These are phyloP conservation scores for Lanmaoa rubissima DNA, from an alignment of 768 basidiomycete genomes.

Conservation along the genomic window DNA sequence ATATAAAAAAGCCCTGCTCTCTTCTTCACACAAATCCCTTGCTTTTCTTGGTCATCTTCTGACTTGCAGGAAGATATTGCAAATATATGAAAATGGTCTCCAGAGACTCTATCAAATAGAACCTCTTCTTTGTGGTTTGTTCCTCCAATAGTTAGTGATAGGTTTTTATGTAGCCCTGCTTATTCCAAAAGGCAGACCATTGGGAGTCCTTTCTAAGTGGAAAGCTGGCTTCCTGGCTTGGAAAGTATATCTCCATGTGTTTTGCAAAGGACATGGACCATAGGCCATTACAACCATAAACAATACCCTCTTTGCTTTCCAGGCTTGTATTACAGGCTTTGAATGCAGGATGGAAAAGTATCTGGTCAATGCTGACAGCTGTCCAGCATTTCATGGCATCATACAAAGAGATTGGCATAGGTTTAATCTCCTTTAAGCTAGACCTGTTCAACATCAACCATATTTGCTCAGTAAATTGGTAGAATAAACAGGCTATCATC, in stretches of 20 bases:
- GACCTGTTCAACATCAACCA: no score
- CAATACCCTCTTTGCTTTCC: background rate
- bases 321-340: background rate
- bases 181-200: background rate
- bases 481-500: background rate
- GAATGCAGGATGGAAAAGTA: background rate
- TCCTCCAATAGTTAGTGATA: background rate
- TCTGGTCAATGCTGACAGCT: background rate
- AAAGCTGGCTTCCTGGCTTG: rapidly evolving
- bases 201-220: background rate
- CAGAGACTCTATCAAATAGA: background rate
- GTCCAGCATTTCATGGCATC: background rate
- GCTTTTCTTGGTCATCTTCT: background rate
- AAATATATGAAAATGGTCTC: background rate
- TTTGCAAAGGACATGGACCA: background rate
- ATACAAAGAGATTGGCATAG: background rate
- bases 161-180: background rate
- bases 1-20: background rate
- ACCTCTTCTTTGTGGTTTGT: background rate
- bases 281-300: background rate
- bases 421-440: background rate
- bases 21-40: background rate
- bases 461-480: background rate
- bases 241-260: background rate
- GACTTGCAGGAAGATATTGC: background rate